Evolutionary conservation across 768 basidiomycete species (phyloP), one percentile per base, ranked within the genome.

Genomic region (Chlorophyllum brunneum): DNA sequence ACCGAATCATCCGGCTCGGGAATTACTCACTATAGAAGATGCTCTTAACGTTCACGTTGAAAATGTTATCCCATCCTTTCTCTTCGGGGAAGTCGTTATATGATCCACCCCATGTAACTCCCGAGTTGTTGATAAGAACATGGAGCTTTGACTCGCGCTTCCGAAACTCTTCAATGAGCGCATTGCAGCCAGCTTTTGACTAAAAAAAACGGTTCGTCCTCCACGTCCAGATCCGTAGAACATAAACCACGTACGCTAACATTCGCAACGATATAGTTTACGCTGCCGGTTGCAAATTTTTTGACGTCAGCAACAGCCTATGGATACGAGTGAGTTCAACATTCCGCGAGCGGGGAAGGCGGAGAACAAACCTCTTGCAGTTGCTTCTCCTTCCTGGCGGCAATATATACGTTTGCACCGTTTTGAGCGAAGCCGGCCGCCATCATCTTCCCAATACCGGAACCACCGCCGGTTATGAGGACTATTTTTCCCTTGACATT

Each of bases 391-490:
- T 92, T 93, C 51, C 92, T 76, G 10, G 89, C 85, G 10, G 92
- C 91, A 58, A 95, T 92, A 70, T 94, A 93, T 34, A 95, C 92
- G 59, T 82, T 86, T 29, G 86, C 89, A 13, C 92, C 92, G 61
- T 94, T 93, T 68, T 85, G 81, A 1, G 86, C 88, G 58, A 91
- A 85, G 1, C 88, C 85, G 0, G 81, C 71, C 22, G 92, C 90
- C 60, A 94, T 92, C 79, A 90, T 86, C 61, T 80, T 83, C 4
- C 92, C 92, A 40, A 95, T 80, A 1, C 92, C 92, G 33, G 86
- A 85, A 44, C 87, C 82, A 23, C 92, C 92, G 2, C 92, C 92
- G 1, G 89, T 92, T 16, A 92, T 79, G 41, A 92, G 80, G 43
- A 86, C 88, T 86, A 53, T 56, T 43, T 56, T 59, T 10, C 54